Percentiles rank a stretch among this genome's conserved stretches.
phyloP scores from a whole-genome alignment of 352 stramenopile genomes.

The Phytophthora cactorum region DNA sequence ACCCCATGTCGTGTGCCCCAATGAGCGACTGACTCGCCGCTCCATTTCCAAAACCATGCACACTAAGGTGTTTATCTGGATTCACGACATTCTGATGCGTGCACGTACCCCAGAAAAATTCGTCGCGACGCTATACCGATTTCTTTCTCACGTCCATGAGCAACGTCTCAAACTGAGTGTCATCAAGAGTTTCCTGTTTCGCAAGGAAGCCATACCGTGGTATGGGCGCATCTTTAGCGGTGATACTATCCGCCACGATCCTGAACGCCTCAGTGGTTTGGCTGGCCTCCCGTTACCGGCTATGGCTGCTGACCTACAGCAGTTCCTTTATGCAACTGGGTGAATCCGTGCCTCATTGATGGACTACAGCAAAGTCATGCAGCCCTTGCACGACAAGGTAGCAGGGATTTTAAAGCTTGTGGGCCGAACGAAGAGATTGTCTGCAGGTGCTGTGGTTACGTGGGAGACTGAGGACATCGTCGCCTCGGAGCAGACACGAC shows the following conservation, averaged over 20 bases:
- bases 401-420: neutral
- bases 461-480: neutral
- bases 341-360: conserved; percentile 29
- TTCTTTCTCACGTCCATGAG: conserved; percentile 15
- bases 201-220: conserved; percentile 18
- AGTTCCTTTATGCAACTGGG: conserved; percentile 32
- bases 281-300: conserved; percentile 4
- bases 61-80: neutral
- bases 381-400: neutral
- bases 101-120: neutral
- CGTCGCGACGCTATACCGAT: conserved; percentile 6
- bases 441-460: neutral
- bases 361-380: conserved; percentile 21
- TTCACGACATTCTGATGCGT: conserved; percentile 16
- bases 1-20: conserved; percentile 15
- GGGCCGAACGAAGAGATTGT: neutral
- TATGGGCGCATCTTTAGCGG: conserved; percentile 25
- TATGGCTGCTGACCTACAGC: conserved; percentile 25
- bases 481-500: neutral
- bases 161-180: conserved; percentile 27
- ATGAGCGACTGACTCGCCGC: conserved; percentile 1
- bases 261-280: conserved; percentile 7
- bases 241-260: conserved; percentile 21
- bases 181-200: conserved; percentile 23
- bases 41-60: conserved; percentile 25